Evolutionary conservation across 768 basidiomycete species (phyloP), one percentile per base, ranked within the genome.

Genomic region (Gautieria morchelliformis): DNA sequence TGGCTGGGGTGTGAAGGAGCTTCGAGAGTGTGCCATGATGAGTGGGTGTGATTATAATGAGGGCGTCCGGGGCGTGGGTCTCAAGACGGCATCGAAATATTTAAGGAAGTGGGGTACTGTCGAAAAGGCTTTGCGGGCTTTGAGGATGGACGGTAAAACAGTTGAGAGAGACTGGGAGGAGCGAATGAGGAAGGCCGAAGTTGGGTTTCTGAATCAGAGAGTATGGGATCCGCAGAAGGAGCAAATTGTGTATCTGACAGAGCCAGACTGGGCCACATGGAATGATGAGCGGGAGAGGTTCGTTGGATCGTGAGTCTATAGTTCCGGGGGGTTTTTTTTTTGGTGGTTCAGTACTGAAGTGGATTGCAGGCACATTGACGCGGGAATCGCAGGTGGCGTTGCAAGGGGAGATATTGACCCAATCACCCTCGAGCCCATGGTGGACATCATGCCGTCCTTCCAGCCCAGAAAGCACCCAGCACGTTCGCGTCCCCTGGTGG

Each of bases 31-130:
- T 92, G 87, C 92, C 3, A 93, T 95, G 67, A 74, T 95, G 55
- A 89, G 87, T 60, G 93, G 93, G 15, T 95, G 93, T 67, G 93
- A 95, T 67, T 95, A 95, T 70, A 77, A 98, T 20, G 81, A 89
- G 9, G 94, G 89, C 63, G 90, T 99, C 51, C 81, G 80, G 22
- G 95, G 95, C 1, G 76, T 99, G 41, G 96, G 96, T 7, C 71
- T 99, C 66, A 98, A 96, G 77, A 98, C 91, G 12, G 93, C 96
- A 6, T 89, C 86, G 72, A 70, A 75, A 19, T 72, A 97, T 40
- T 71, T 99, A 62, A 76, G 85, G 64, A 91, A 89, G 68, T 81
- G 89, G 78, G 89, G 87, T 69, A 90, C 88, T 2, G 82, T 85
- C 8, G 91, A 93, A 64, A 89, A 87, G 66, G 88, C 86, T 37